Evolutionary conservation across 163 green algal species (phyloP), one percentile per base, ranked within the genome.

Genomic region (Chlamydomonas reinhardtii): DNA sequence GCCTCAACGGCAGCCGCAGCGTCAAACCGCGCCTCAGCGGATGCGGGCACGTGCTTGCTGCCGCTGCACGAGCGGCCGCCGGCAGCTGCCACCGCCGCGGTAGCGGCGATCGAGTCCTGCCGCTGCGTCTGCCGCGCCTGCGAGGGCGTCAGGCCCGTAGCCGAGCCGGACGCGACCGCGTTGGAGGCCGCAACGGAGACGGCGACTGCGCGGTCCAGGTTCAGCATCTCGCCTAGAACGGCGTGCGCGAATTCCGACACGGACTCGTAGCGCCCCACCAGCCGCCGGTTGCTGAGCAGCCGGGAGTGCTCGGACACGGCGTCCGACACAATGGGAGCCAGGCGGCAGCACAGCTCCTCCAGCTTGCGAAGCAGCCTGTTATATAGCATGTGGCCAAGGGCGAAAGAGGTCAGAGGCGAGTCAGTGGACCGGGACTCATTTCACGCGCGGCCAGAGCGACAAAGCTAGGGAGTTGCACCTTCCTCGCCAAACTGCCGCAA

Each of bases 261-360:
- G 71, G 70, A 81, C 71, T 87, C 81, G 59, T 73, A 87, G 35
- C 34, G 81, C 17, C 48, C 17, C 4, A 59, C 81, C 20, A 74
- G 25, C 2, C 35, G 81, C 54, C 56, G 56, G 71, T 87, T 80
- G 56, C 37, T 22, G 0, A 87, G 81, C 81, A 76, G n/a, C 12
- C 16, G 3, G 4, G 35, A n/a, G 35, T 64, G 74, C 70, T 87
- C 70, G 1, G 34, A 0, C 17, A 80, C 70, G 27, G 71, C 70
- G 61, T 87, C 81, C 6, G 65, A 37, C 11, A 87, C 71, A 20
- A 74, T 37, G 35, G 81, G 81, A 0, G 81, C 74, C 4, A 81
- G n/a, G 54, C 66, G 74, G 71, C 35, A 74, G 59, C 81, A 87
- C 32, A 87, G 37, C 35, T 87, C 81, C 81, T 87, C 81, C 19